Percentiles rank a stretch among this genome's conserved stretches.
Evolutionary conservation across 352 stramenopile genomes (phyloP).

Genomic region (Pythium plurisporium): DNA sequence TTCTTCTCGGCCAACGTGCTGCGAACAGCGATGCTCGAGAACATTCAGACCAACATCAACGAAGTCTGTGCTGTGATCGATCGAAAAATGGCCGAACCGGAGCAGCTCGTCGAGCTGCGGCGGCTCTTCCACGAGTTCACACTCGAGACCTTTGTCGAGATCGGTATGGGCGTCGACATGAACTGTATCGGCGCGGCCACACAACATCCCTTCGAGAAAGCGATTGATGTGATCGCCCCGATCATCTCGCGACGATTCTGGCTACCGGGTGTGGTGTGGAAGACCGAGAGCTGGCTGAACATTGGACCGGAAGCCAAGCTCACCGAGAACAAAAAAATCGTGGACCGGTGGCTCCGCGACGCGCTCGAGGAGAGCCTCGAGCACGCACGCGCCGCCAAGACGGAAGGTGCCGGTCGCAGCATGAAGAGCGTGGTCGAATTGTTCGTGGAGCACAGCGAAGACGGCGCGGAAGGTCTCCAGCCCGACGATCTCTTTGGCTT

Average conservation of each 20-base stretch:
- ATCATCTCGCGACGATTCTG: slow-evolving; percentile 38
- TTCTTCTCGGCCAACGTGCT: slow-evolving; percentile 20
- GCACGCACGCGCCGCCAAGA: background rate
- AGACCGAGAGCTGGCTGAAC: slow-evolving; percentile 43
- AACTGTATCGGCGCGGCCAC: slow-evolving; percentile 34
- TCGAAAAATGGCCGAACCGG: background rate
- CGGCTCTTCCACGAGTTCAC: slow-evolving; percentile 46
- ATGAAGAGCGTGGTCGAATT: slow-evolving; percentile 23
- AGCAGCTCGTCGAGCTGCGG: slow-evolving; percentile 16
- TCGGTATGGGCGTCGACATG: slow-evolving; percentile 48
- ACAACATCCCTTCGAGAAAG: slow-evolving; percentile 42
- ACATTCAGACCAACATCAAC: slow-evolving; percentile 14
- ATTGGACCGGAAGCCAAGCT: slow-evolving; percentile 38
- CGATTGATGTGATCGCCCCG: slow-evolving; percentile 32
- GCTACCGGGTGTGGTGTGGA: slow-evolving; percentile 47
- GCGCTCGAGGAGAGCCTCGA: slow-evolving; percentile 7
- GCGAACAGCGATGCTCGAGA: slow-evolving; percentile 19
- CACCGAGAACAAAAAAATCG: slow-evolving; percentile 20
- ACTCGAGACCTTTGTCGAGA: slow-evolving; percentile 52
- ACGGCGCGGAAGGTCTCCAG: slow-evolving; percentile 25
- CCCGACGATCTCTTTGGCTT: slow-evolving; percentile 61
- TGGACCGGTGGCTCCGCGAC: slow-evolving; percentile 38
- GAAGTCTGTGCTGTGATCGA: slow-evolving; percentile 19
- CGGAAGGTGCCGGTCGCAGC: background rate
- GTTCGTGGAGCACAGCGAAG: slow-evolving; percentile 9